Evolutionary conservation across 2,329 filamentous ascomycete species (phyloP).

Genomic region (Scedosporium dehoogii): DNA sequence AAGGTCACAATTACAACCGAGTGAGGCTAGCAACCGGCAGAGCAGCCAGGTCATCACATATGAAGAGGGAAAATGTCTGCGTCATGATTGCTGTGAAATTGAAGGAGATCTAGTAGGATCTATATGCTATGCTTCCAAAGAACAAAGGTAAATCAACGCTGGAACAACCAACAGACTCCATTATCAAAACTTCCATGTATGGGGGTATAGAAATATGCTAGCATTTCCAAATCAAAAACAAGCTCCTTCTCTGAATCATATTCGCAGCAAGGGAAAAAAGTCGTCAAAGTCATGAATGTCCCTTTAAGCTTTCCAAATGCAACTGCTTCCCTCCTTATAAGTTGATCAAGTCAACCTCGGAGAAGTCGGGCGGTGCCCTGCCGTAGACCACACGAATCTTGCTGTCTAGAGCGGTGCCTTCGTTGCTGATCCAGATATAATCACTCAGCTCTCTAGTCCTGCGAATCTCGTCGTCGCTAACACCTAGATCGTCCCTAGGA

Average conservation of each 20-base stretch:
- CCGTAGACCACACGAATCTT: conserved; percentile 77
- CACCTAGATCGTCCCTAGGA: conserved; percentile 77
- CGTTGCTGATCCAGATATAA: conserved; percentile 86
- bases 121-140: not conserved
- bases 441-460: conserved; percentile 68
- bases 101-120: not conserved
- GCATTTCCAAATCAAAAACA: not conserved
- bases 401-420: conserved; percentile 78
- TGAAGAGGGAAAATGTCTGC: not conserved
- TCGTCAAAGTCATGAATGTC: not conserved
- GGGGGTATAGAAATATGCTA: not conserved
- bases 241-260: not conserved
- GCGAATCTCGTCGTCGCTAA: conserved; percentile 84
- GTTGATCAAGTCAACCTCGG: conserved; percentile 76
- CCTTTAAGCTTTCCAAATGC: not conserved
- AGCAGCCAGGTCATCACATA: no score
- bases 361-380: conserved; percentile 80
- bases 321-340: conserved; percentile 34
- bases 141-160: not conserved
- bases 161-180: not conserved
- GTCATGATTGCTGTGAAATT: not conserved
- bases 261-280: not conserved
- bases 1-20: not conserved
- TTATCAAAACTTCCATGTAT: not conserved
- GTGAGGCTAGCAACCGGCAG: not conserved